phyloP scores from a whole-genome alignment of 148 eudicot genomes.

The Diospyros kaki region DNA sequence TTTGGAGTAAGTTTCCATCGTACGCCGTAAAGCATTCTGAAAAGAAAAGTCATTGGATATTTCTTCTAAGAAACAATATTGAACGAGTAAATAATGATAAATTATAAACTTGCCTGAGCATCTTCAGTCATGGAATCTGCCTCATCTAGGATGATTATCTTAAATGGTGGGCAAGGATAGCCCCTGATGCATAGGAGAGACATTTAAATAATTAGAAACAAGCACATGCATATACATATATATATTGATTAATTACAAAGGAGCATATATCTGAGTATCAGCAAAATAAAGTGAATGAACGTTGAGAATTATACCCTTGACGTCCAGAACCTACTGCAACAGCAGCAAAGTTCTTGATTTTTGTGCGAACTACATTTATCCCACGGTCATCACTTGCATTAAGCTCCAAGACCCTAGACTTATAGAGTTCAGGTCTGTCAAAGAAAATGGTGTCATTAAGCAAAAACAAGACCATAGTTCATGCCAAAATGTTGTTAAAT shows the following conservation, averaged over 20 bases:
- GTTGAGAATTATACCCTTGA: slow-evolving; percentile 44
- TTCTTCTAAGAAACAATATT: slow-evolving; percentile 1
- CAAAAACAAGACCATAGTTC: slow-evolving; percentile 5
- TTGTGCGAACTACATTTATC: slow-evolving; percentile 95
- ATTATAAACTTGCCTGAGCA: slow-evolving; percentile 65
- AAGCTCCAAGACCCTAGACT: slow-evolving; percentile 90
- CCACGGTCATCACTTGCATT: slow-evolving; percentile 99
- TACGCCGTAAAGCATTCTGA: slow-evolving; percentile 94
- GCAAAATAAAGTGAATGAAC: slow-evolving; percentile 11
- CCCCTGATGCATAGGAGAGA: slow-evolving; percentile 35
- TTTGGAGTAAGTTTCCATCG: slow-evolving; percentile 96
- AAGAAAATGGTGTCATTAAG: slow-evolving; percentile 10
- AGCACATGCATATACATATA: too few species aligned
- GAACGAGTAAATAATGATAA: background rate
- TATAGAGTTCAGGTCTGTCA: slow-evolving; percentile 86
- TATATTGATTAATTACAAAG: too few species aligned
- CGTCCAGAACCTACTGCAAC: slow-evolving; percentile 84
- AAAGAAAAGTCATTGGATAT: background rate
- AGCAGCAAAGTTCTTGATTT: slow-evolving; percentile 87
- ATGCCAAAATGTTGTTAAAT: background rate
- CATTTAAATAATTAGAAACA: background rate
- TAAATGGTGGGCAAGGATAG: slow-evolving; percentile 93
- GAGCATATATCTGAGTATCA: background rate
- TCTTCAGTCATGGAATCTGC: slow-evolving; percentile 99
- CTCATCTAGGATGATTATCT: slow-evolving; percentile 89